A percentile compares a stretch with the other conserved stretches of the same genome.
phyloP scores from a whole-genome alignment of 1,139 yeast species.

The Saccharomyces pastorianus region DNA sequence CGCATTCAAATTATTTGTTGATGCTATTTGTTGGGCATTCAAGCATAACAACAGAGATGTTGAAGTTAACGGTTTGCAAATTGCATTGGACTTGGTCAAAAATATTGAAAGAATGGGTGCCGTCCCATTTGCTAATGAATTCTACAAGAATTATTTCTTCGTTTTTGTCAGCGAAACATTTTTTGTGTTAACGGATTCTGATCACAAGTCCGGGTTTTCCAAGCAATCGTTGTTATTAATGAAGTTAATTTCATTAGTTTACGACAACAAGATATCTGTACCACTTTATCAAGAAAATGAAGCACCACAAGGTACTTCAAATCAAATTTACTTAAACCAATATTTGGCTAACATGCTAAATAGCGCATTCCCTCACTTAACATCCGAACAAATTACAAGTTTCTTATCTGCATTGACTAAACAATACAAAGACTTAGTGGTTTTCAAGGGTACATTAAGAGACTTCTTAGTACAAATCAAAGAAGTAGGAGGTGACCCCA shows the following conservation, averaged over 20 bases:
- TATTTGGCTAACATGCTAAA: constrained; percentile 75
- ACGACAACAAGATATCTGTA: constrained; percentile 60
- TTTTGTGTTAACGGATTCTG: constrained; percentile 90
- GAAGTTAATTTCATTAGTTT: constrained; percentile 75
- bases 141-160: constrained; percentile 82
- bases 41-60: constrained; percentile 95
- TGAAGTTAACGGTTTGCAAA: constrained; percentile 78
- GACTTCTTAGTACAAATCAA: constrained; percentile 95
- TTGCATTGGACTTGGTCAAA: constrained; percentile 71
- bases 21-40: constrained; percentile 96
- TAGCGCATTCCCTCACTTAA: constrained; percentile 86
- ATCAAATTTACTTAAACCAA: constrained; percentile 69
- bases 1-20: constrained; percentile 83
- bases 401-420: constrained; percentile 72
- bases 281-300: constrained; percentile 72
- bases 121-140: constrained; percentile 76
- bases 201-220: constrained; percentile 93
- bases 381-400: constrained; percentile 68
- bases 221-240: constrained; percentile 80
- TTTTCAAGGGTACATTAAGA: constrained; percentile 79
- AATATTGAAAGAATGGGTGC: constrained; percentile 76
- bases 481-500: constrained; percentile 87
- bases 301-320: constrained; percentile 79
- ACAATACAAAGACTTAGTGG: constrained; percentile 63
- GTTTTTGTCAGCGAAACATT: constrained; percentile 87